Conservation (phyloP, 805 yeast genomes). For the Candida easanensis region DNA sequence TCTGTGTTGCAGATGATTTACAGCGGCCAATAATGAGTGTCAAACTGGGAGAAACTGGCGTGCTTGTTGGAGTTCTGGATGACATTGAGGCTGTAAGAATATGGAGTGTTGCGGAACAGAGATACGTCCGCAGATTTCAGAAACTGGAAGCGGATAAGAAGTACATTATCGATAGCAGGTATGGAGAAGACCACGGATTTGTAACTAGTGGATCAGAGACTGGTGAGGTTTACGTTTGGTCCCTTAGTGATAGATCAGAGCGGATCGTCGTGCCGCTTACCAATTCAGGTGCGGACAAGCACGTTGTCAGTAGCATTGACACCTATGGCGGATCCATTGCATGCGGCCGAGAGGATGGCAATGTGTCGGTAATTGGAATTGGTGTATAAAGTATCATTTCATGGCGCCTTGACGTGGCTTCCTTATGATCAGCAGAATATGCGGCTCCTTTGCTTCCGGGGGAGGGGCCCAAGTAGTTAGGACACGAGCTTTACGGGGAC, state of each 20-base stretch:
- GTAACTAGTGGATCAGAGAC: constrained; percentile 13
- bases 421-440: too few relatives aligned
- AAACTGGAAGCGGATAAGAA: constrained; percentile 3
- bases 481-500: too few relatives aligned
- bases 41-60: background rate
- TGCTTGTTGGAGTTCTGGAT: constrained; percentile 9
- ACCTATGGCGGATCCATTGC: background rate
- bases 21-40: constrained; percentile 4
- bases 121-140: background rate
- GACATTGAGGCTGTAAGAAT: constrained; percentile 1
- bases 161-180: constrained; percentile 13
- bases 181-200: background rate
- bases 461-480: too few relatives aligned
- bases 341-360: constrained; percentile 7
- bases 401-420: too few relatives aligned
- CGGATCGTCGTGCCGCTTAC: background rate
- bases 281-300: background rate
- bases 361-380: background rate
- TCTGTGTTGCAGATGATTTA: constrained; percentile 4
- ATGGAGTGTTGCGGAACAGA: constrained; percentile 5
- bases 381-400: too few relatives aligned
- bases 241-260: background rate
- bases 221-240: constrained; percentile 12
- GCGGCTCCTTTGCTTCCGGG: too few relatives aligned
- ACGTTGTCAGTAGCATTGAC: background rate